Conservation (phyloP, 2,329 filamentous ascomycete species). For the Monosporascus cannonballus region DNA sequence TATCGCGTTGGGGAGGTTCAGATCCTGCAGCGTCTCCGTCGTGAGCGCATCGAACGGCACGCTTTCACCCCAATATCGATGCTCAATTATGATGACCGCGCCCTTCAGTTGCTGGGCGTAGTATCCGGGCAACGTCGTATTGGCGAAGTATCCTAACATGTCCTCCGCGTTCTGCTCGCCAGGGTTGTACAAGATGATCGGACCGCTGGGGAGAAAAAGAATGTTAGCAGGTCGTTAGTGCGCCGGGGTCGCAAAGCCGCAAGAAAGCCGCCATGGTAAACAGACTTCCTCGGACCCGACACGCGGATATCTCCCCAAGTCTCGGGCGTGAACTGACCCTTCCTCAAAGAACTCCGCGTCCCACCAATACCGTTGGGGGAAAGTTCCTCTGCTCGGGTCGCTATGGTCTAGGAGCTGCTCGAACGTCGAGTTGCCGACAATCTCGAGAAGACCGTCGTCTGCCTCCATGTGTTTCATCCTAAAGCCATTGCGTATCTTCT, state of each 20-base stretch:
- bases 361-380: conserved; percentile 36
- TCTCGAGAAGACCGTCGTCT: no score
- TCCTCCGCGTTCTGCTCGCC: conserved; percentile 11
- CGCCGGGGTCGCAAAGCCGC: no score
- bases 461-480: no score
- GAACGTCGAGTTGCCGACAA: conserved; percentile 18
- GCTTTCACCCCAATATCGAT: conserved; percentile 16
- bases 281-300: conserved; percentile 1
- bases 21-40: conserved; percentile 15
- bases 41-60: conserved; percentile 12
- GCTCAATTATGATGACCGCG: conserved; percentile 14
- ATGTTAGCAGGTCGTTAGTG: no score
- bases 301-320: neutral
- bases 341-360: conserved; percentile 16
- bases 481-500: no score
- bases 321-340: conserved; percentile 5
- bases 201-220: conserved; percentile 1
- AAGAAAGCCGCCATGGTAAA: no score
- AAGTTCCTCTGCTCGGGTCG: conserved; percentile 33
- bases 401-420: conserved; percentile 36
- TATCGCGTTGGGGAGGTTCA: conserved; percentile 22
- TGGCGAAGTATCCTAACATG: conserved; percentile 9
- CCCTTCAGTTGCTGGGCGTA: conserved; percentile 13
- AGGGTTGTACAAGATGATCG: conserved; percentile 14
- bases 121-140: conserved; percentile 9